These are phyloP conservation scores for Curvularia lunata DNA, from an alignment of 2,329 filamentous ascomycete species.

Conservation along the genomic window DNA sequence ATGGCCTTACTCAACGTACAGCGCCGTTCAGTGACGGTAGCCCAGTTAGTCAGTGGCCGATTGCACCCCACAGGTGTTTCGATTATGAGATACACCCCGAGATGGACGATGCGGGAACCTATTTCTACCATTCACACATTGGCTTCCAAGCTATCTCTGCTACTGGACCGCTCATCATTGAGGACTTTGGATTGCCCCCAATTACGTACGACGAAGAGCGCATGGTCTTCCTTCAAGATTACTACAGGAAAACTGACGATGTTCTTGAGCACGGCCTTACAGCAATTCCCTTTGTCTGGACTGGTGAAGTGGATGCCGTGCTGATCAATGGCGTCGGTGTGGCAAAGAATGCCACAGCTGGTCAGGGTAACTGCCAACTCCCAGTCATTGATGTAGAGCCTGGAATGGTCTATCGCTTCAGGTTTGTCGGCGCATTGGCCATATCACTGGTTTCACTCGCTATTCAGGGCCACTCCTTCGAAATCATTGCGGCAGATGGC, in stretches of 20 bases:
- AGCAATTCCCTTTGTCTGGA: constrained; percentile 61
- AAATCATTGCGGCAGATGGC: constrained; percentile 66
- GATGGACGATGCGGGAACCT: constrained; percentile 64
- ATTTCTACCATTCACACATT: constrained; percentile 73
- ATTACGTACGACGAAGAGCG: constrained; percentile 69
- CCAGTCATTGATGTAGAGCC: constrained; percentile 65
- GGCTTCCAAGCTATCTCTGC: constrained; percentile 67
- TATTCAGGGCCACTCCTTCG: constrained; percentile 64
- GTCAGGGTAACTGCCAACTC: constrained; percentile 51
- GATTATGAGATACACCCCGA: constrained; percentile 68
- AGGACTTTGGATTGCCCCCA: constrained; percentile 55
- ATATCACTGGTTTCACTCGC: constrained; percentile 62
- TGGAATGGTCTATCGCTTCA: constrained; percentile 65
- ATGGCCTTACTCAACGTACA: constrained; percentile 65
- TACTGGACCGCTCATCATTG: constrained; percentile 65
- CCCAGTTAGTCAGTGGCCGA: constrained; percentile 70
- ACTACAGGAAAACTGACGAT: constrained; percentile 62
- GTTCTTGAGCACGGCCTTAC: constrained; percentile 59
- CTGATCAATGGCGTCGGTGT: constrained; percentile 64
- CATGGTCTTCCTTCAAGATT: constrained; percentile 62
- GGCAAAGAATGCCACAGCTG: constrained; percentile 47
- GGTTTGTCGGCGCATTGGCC: constrained; percentile 64
- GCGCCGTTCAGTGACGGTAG: constrained; percentile 70
- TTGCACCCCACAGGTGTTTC: constrained; percentile 66
- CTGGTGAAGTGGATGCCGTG: constrained; percentile 64